phyloP scores from a whole-genome alignment of 345 rosid species.

The Gossypium longicalyx region DNA sequence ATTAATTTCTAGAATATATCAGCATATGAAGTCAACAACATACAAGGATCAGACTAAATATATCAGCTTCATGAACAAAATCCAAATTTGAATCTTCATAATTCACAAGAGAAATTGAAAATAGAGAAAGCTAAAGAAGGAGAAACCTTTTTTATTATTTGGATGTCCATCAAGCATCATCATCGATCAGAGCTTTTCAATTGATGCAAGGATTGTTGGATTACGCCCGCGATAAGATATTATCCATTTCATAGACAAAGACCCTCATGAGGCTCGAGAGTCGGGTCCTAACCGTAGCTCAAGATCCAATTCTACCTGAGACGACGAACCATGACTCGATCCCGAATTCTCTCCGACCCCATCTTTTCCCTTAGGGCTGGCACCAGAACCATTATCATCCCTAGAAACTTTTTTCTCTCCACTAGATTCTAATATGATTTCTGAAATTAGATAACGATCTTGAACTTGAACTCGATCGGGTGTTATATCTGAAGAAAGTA shows the following conservation, averaged over 20 bases:
- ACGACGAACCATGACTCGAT: conserved; percentile 14
- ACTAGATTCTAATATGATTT: conserved; percentile 17
- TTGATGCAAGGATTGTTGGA: no score
- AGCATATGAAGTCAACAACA: background rate
- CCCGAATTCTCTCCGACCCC: background rate
- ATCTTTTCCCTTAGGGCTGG: conserved; percentile 11
- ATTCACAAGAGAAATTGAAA: background rate
- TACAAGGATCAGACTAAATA: background rate
- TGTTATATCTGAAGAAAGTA: conserved; percentile 22
- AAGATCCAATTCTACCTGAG: conserved; percentile 44
- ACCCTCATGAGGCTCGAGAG: conserved; percentile 25
- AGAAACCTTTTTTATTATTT: background rate
- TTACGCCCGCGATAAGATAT: no score
- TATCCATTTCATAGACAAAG: no score
- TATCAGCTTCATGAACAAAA: background rate
- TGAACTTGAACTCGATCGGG: background rate
- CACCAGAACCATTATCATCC: conserved; percentile 8
- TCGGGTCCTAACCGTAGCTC: conserved; percentile 67
- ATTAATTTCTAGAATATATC: no score
- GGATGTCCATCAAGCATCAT: background rate
- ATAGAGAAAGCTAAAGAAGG: background rate
- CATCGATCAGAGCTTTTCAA: background rate
- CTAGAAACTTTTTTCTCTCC: conserved; percentile 15
- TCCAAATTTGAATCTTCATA: background rate
- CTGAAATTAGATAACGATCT: conserved; percentile 4